A percentile compares a stretch with the other conserved stretches of the same genome.
Evolutionary conservation across 2,329 filamentous ascomycete species (phyloP).

Genomic region (Neofusicoccum laricinum): DNA sequence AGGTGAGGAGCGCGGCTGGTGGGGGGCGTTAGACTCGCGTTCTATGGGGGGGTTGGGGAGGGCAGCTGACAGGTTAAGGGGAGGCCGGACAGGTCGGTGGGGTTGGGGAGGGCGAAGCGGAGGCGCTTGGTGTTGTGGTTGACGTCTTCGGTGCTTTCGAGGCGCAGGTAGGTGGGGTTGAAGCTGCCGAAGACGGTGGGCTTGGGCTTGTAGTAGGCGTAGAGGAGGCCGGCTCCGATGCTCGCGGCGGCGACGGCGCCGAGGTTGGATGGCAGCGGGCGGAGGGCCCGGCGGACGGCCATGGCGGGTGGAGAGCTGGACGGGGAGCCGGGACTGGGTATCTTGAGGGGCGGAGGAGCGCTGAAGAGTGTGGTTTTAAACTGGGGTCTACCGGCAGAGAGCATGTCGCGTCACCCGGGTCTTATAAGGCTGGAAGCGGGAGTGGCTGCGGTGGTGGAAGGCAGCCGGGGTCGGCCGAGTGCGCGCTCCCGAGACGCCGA

Average conservation of each 20-base stretch:
- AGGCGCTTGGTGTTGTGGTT: constrained; percentile 18
- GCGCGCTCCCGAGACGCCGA: too few relatives aligned
- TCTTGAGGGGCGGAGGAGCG: too few relatives aligned
- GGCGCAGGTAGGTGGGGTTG: constrained; percentile 1
- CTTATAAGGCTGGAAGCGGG: too few relatives aligned
- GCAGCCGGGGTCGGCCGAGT: too few relatives aligned
- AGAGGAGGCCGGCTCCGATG: not conserved
- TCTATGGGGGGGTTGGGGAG: not conserved
- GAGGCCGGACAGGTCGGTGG: constrained; percentile 7
- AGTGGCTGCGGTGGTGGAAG: too few relatives aligned
- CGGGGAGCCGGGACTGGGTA: too few relatives aligned
- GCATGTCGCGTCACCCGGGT: too few relatives aligned
- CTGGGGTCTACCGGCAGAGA: too few relatives aligned
- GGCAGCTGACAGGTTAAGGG: constrained; percentile 45
- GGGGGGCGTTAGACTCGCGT: not conserved
- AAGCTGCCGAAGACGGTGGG: constrained; percentile 6
- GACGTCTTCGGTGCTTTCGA: constrained; percentile 15
- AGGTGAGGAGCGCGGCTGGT: constrained; percentile 57
- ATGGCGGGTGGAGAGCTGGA: not conserved
- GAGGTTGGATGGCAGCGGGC: not conserved
- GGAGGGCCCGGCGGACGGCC: not conserved
- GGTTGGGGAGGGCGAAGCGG: constrained; percentile 16
- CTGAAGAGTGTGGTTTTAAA: too few relatives aligned
- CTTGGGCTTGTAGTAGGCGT: not conserved
- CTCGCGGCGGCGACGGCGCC: not conserved